Conservation (phyloP, 495 filamentous ascomycete species). For the Xylaria scruposa region DNA sequence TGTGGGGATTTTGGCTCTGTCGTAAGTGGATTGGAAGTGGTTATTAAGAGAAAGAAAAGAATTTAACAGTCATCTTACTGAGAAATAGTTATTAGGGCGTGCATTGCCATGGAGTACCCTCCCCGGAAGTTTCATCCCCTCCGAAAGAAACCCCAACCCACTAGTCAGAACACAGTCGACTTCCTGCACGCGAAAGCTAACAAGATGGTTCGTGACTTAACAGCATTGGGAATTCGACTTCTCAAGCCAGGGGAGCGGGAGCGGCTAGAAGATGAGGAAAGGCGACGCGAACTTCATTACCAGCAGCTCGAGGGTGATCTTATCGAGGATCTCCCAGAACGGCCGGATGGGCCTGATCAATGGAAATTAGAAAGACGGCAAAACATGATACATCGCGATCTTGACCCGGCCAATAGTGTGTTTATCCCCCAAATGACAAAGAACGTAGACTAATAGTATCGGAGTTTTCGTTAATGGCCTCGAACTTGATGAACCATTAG, state of each 20-base stretch:
- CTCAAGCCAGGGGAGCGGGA: not conserved
- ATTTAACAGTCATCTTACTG: not conserved
- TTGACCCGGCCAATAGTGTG: constrained; percentile 25
- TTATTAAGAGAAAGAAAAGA: not conserved
- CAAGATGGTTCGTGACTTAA: constrained; percentile 3
- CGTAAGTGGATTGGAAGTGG: not conserved
- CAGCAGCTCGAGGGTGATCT: not conserved
- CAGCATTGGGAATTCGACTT: not conserved
- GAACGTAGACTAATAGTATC: not conserved
- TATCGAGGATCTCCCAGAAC: constrained; percentile 16
- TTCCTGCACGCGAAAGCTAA: not conserved
- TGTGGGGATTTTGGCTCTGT: constrained; percentile 30
- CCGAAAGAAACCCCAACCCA: not conserved
- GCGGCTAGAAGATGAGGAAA: not conserved
- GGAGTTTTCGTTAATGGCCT: constrained; percentile 23
- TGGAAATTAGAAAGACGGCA: constrained; percentile 19
- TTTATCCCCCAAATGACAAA: not conserved
- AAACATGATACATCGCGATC: constrained; percentile 24
- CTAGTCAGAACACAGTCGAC: not conserved
- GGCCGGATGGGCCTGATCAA: not conserved
- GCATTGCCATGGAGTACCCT: constrained; percentile 29
- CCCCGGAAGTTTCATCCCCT: constrained; percentile 23
- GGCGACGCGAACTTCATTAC: not conserved
- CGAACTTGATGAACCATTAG: not conserved
- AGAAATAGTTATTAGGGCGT: constrained; percentile 23